Base-by-base conservation (phyloP, 1,284 basidiomycete species). In the Chalciporus sp. region DNA sequence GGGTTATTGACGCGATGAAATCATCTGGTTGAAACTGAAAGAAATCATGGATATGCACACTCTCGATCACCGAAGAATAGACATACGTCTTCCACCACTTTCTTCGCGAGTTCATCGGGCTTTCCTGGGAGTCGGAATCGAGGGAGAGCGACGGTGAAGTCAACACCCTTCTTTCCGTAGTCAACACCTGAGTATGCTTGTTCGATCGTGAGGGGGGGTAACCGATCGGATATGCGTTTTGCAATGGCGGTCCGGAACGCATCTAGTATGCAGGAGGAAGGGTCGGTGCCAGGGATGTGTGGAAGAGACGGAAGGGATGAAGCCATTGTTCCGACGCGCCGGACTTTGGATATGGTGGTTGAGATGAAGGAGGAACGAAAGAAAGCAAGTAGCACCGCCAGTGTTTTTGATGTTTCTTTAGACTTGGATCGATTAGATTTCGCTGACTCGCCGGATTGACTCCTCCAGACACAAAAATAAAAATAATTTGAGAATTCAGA, bases 131-230 rank as follows among this genome's bases (percentile, higher is more conserved):
- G 79, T 61, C 92, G 82, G 76, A 96, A 98, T 53, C 96, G 83
- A 26, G 95, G 93, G 41, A 98, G 74, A 5, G 97, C 95, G 29
- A 99, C 83, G 0, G 91, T 92, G 64, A 97, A 94, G 75, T 99
- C 96, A 44, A 84, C 86, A 16, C 90, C 92, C 74, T 96, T 95
- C 75, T 94, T 95, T 46, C 92, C 92, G 61, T 89, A 90, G 71
- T 95, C 91, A 6, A 98, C 90, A 14, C 91, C 95, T 27, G 81
- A 72, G 70, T 90, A 96, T 0, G 87, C 91, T 66, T 93, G 79
- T 46, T 90, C 87, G 20, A 91, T 64, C 0, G 86, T 82, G 54
- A 94, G 75, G 2, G 76, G 74, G 16, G 83, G 83, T 28, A 96
- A 78, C 0, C 85, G 83, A 45, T 88, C 83, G 8, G 87, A 82